Percentiles rank a stretch among this genome's conserved stretches.
phyloP scores from a whole-genome alignment of 768 basidiomycete species.

The Tricholoma sp. region DNA sequence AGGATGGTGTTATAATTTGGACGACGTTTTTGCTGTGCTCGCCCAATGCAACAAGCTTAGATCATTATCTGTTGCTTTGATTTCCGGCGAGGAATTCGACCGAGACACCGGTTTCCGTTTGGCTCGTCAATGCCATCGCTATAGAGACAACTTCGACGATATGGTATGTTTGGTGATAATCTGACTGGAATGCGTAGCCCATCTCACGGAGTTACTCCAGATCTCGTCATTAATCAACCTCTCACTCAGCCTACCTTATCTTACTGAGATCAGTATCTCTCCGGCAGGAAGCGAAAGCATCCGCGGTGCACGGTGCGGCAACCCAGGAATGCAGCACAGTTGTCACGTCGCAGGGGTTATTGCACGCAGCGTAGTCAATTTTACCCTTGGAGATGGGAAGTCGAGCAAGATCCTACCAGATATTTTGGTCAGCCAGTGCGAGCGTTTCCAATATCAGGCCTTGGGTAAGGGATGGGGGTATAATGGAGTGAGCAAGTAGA shows the following conservation, averaged over 20 bases:
- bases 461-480: neutral
- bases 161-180: neutral
- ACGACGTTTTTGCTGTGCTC: neutral
- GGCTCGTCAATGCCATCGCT: neutral
- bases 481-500: neutral
- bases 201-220: neutral
- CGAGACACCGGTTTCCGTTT: too few relatives aligned
- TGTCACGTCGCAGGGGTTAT: neutral
- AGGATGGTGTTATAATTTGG: neutral
- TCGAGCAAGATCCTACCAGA: neutral
- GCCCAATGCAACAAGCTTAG: neutral
- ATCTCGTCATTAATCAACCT: neutral
- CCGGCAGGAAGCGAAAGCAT: neutral
- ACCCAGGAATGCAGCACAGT: neutral
- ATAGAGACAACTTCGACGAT: neutral
- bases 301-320: neutral
- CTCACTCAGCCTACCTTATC: neutral
- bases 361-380: neutral
- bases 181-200: neutral
- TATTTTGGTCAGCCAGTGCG: neutral
- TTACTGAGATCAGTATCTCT: neutral
- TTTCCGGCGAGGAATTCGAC: too few relatives aligned
- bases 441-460: neutral
- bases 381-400: neutral
- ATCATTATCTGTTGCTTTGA: neutral